phyloP scores from a whole-genome alignment of 441 rosid genomes.

The Kokia cookei region DNA sequence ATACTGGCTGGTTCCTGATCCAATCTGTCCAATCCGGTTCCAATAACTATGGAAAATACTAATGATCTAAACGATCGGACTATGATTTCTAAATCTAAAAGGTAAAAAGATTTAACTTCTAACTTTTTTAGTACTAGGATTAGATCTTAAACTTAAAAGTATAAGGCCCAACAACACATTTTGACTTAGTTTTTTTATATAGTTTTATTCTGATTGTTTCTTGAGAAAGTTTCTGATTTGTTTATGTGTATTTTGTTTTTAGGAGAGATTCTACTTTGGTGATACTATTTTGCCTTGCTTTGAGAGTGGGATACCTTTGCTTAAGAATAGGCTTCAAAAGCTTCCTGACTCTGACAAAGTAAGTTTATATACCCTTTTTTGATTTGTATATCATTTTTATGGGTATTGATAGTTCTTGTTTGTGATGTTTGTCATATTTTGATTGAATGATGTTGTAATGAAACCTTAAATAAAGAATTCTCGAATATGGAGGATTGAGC shows the following conservation, averaged over 20 bases:
- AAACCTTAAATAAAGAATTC: neutral
- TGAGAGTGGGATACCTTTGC: conserved; percentile 92
- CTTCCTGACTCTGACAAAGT: conserved; percentile 94
- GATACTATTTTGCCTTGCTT: conserved; percentile 85
- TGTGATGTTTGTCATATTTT: neutral
- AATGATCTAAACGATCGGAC: no score
- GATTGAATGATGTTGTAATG: neutral
- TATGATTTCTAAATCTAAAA: no score
- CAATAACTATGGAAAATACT: no score
- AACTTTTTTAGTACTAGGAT: no score
- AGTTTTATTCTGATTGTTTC: neutral
- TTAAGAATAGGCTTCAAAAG: conserved; percentile 64
- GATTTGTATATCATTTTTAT: neutral
- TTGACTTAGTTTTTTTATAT: neutral
- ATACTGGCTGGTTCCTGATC: no score
- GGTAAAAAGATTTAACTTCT: no score
- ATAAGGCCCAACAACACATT: no score
- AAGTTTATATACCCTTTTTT: conserved; percentile 16
- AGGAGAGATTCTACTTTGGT: conserved; percentile 97
- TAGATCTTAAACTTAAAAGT: no score
- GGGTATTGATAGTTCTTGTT: neutral
- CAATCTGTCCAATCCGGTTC: no score
- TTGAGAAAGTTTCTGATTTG: neutral
- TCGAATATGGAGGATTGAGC: no score
- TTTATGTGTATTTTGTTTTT: neutral